These are phyloP conservation scores for Thielaviopsis musarum DNA, from an alignment of 2,329 filamentous ascomycete species.

Conservation along the genomic window DNA sequence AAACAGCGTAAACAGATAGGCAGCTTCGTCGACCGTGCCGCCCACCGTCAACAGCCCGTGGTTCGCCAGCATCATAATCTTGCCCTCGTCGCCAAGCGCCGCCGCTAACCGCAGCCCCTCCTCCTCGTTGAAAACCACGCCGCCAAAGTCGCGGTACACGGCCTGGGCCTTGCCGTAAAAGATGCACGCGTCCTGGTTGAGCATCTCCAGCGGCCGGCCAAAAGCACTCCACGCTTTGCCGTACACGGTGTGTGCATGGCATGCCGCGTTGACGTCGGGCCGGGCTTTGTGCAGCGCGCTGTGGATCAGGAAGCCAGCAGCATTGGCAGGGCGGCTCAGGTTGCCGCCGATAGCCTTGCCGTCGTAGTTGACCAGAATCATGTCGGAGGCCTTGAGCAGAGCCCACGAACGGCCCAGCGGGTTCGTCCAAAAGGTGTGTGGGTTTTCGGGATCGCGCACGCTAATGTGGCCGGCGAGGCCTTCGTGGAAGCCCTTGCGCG, in stretches of 20 bases:
- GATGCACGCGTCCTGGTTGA: constrained; percentile 47
- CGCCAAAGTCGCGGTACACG: constrained; percentile 39
- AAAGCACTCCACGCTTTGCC: constrained; percentile 52
- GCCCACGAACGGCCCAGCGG: constrained; percentile 48
- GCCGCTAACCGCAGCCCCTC: constrained; percentile 46
- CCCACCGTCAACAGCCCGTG: constrained; percentile 55
- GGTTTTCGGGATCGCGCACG: constrained; percentile 21
- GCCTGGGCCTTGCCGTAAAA: constrained; percentile 41
- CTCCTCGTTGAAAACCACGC: constrained; percentile 36
- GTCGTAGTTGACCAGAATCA: constrained; percentile 44
- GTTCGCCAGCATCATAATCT: constrained; percentile 48
- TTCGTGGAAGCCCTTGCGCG: constrained; percentile 28
- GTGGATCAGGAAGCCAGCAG: constrained; percentile 54
- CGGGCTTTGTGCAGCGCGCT: constrained; percentile 45
- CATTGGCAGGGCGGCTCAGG: constrained; percentile 41
- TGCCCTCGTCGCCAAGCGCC: constrained; percentile 39
- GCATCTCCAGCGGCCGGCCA: constrained; percentile 45
- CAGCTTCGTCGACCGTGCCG: constrained; percentile 52
- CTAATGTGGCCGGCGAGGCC: constrained; percentile 31
- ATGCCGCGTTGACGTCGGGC: constrained; percentile 47
- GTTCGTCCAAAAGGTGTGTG: constrained; percentile 30
- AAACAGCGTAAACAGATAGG: constrained; percentile 48
- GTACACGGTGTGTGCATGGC: constrained; percentile 45
- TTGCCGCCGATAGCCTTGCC: constrained; percentile 44
- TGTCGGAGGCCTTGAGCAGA: constrained; percentile 45